Conservation (phyloP, 225 moss, liverwort and hornwort genomes). For the Straminergon stramineum region DNA sequence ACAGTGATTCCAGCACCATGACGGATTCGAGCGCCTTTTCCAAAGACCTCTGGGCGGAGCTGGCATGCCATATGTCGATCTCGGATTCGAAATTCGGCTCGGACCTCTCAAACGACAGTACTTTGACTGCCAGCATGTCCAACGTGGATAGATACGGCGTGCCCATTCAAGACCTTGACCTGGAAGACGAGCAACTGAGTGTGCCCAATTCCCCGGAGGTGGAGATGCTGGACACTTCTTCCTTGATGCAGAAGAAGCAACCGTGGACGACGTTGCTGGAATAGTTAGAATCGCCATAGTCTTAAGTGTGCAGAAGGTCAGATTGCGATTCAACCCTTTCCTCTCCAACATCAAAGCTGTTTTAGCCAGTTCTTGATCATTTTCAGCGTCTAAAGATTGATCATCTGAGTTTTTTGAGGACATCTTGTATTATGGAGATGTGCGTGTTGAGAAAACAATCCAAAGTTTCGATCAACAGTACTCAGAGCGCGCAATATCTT, state of each 20-base stretch:
- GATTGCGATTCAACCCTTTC: neutral
- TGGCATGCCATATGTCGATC: conserved; percentile 39
- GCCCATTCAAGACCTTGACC: neutral
- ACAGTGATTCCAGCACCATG: conserved; percentile 46
- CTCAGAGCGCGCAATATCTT: neutral
- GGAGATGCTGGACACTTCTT: conserved; percentile 36
- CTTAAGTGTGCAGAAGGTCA: neutral
- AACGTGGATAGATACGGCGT: conserved; percentile 6
- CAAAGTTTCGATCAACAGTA: neutral
- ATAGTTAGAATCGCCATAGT: neutral
- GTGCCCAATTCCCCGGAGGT: conserved; percentile 33
- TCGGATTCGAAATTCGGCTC: conserved; percentile 40
- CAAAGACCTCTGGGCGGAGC: conserved; percentile 34
- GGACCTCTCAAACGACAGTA: conserved; percentile 34
- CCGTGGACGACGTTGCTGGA: conserved; percentile 31
- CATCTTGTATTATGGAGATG: neutral
- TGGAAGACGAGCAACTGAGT: neutral
- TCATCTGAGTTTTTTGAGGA: conserved; percentile 11
- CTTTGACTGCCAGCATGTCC: conserved; percentile 7
- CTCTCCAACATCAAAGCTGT: neutral
- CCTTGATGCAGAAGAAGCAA: conserved; percentile 43
- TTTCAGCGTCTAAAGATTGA: conserved; percentile 2
- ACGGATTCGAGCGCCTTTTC: conserved; percentile 32
- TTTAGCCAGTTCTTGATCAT: neutral
- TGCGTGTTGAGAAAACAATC: conserved; percentile 7